These are phyloP conservation scores for Fusarium brachygibbosum DNA, from an alignment of 2,329 filamentous ascomycete genomes.

Conservation along the genomic window DNA sequence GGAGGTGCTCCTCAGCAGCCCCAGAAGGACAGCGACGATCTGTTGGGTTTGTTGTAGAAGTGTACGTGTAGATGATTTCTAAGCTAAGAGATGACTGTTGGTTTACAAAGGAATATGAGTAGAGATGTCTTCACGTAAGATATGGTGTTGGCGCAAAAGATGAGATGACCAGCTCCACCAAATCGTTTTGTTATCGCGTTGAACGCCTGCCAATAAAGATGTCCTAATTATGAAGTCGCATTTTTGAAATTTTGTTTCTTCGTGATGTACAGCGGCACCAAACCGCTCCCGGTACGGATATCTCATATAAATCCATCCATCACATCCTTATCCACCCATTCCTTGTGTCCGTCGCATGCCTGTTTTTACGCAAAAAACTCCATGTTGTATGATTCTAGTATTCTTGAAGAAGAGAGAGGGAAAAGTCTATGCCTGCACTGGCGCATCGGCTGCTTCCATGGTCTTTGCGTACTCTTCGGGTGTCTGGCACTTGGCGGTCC, in stretches of 20 bases:
- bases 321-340: neutral
- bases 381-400: neutral
- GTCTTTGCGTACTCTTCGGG: slow-evolving; percentile 83
- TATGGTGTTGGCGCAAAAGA: slow-evolving; percentile 43
- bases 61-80: slow-evolving; percentile 18
- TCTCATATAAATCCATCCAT: slow-evolving; percentile 9
- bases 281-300: slow-evolving; percentile 30
- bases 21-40: slow-evolving; percentile 73
- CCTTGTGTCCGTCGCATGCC: slow-evolving; percentile 4
- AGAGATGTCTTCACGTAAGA: slow-evolving; percentile 34
- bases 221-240: slow-evolving; percentile 40
- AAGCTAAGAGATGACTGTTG: slow-evolving; percentile 24
- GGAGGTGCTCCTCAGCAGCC: slow-evolving; percentile 56
- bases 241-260: slow-evolving; percentile 19
- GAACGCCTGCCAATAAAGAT: slow-evolving; percentile 43
- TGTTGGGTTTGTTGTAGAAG: slow-evolving; percentile 61
- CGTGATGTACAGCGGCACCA: slow-evolving; percentile 34
- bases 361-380: slow-evolving; percentile 23
- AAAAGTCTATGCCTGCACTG: slow-evolving; percentile 18
- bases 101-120: slow-evolving; percentile 39
- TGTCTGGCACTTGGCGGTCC: slow-evolving; percentile 94
- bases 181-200: slow-evolving; percentile 35
- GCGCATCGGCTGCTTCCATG: slow-evolving; percentile 28
- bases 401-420: neutral
- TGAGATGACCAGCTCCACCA: slow-evolving; percentile 36